Evolutionary conservation across 2,329 filamentous ascomycete species (phyloP), one percentile per base, ranked within the genome.

Genomic region (Diaporthe ampelina): DNA sequence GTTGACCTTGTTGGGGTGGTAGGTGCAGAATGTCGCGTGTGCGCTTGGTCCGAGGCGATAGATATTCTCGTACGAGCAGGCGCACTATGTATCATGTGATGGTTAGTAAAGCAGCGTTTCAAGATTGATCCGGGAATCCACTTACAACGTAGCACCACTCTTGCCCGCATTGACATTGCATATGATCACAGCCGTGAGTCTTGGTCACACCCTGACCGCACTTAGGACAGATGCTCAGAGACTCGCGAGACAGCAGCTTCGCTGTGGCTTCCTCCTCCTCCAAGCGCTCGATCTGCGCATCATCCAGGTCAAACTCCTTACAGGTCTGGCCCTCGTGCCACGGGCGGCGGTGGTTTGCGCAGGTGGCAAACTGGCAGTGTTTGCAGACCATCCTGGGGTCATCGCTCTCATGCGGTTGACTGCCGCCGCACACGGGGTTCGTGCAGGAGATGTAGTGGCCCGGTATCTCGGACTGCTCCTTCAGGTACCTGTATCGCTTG

Each of bases 401-500:
- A 4, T 63, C 35, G 9, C 37, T 43, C 35, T 75, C 59, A 37
- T 74, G 74, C 4, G 72, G 56, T 32, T 75, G 74, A 11, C 74
- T 74, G 29, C 67, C 72, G 3, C 74, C 74, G 40, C 74, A 75
- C 2, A 21, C 45, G 24, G 74, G 59, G 24, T 71, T 74, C 17
- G 68, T 75, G n/a, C 74, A 75, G 19, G 74, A 75, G 24, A 75
- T 75, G 19, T 65, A 75, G 48, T 75, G 74, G n/a, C 74, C 68
- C 0, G 74, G 72, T 13, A 74, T 75, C 59, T 72, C 50, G 29
- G 74, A 74, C 59, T 75, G 72, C 37, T 68, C 45, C 37, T 74
- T 74, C 4, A 75, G 72, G 52, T 74, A 72, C 9, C 43, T 21
- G 61, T 75, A 75, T 13, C 72, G 72, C 48, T 69, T 10, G 48